phyloP scores from a whole-genome alignment of 768 basidiomycete genomes.

The Hortiboletus flavorubellus region DNA sequence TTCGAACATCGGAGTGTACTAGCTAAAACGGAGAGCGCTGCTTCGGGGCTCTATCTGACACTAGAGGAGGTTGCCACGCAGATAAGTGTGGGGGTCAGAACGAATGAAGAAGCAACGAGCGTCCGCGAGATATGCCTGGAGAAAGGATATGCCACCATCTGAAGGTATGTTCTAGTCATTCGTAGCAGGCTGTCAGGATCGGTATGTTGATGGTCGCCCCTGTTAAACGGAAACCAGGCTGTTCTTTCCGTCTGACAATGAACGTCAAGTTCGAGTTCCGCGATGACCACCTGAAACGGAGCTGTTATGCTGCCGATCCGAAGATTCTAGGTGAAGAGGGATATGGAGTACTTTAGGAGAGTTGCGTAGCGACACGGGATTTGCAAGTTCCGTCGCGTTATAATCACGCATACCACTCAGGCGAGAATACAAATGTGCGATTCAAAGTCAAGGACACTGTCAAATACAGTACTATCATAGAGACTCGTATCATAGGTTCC shows the following conservation, averaged over 20 bases:
- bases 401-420: background rate
- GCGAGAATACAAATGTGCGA: too few species aligned
- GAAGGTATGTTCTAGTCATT: slow-evolving; percentile 14
- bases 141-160: slow-evolving; percentile 26
- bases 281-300: too few species aligned
- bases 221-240: background rate
- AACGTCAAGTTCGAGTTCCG: slow-evolving; percentile 9
- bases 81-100: slow-evolving; percentile 1
- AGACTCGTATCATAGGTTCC: too few species aligned
- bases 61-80: slow-evolving; percentile 41
- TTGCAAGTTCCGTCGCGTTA: background rate
- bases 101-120: background rate
- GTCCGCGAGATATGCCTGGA: slow-evolving; percentile 9
- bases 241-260: slow-evolving; percentile 30
- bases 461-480: too few species aligned
- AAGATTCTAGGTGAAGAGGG: slow-evolving; percentile 27
- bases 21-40: slow-evolving; percentile 39
- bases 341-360: slow-evolving; percentile 7
- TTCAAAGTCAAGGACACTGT: background rate
- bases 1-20: background rate
- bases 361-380: background rate
- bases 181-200: too few species aligned
- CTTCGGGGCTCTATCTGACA: slow-evolving; percentile 32
- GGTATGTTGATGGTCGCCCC: background rate
- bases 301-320: slow-evolving; percentile 32